These are phyloP conservation scores for Pseudomicrostroma phylloplanum DNA, from an alignment of 1,284 basidiomycete species.

Conservation along the genomic window DNA sequence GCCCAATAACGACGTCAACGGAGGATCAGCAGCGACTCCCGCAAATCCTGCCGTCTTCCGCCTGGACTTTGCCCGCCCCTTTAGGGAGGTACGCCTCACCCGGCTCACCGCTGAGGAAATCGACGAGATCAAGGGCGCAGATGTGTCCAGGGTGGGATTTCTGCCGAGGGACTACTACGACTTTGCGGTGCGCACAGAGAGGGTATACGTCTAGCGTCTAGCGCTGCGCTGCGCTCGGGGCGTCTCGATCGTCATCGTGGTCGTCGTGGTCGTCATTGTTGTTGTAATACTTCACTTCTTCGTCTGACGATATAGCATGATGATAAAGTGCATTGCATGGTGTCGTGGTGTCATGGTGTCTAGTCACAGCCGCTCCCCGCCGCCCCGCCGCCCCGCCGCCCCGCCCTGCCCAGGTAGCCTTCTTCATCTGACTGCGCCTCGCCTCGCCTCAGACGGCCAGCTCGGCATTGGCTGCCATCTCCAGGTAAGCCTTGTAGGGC, in stretches of 20 bases:
- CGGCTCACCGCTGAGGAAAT: slow-evolving; percentile 15
- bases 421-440: no score
- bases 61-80: slow-evolving; percentile 29
- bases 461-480: slow-evolving; percentile 60
- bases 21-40: slow-evolving; percentile 11
- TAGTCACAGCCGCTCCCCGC: no score
- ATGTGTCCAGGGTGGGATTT: slow-evolving; percentile 28
- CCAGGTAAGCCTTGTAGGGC: slow-evolving; percentile 61
- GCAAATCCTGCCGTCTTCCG: slow-evolving; percentile 27
- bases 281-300: no score
- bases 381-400: no score
- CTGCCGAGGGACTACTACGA: slow-evolving; percentile 26
- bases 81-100: slow-evolving; percentile 17
- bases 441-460: slow-evolving; percentile 40
- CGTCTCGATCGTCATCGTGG: no score
- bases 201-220: background rate
- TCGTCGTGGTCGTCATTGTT: no score
- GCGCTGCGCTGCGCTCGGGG: no score
- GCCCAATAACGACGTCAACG: slow-evolving; percentile 9
- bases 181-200: slow-evolving; percentile 13
- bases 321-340: no score
- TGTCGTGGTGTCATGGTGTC: no score
- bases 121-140: slow-evolving; percentile 23
- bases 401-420: no score
- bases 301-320: no score